Percentiles rank a stretch among this genome's conserved stretches.
Evolutionary conservation across 2,329 filamentous ascomycete genomes (phyloP).

Genomic region (Xylariaceae sp.): DNA sequence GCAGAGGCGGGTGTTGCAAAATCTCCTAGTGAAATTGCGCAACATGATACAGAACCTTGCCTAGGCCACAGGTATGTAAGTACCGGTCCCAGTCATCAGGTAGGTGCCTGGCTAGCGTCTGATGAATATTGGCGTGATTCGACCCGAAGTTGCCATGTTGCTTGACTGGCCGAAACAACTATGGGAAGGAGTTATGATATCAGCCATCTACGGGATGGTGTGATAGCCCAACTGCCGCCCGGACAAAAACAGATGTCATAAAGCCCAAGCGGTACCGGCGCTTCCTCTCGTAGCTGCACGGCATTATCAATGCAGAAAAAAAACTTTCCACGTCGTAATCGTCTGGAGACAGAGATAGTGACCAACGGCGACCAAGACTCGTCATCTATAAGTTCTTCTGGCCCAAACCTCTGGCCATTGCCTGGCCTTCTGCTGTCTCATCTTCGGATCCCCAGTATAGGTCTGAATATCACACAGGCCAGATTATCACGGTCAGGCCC

Average conservation of each 20-base stretch:
- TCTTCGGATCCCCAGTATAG: not conserved
- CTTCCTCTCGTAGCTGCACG: constrained; percentile 12
- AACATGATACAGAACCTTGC: not conserved
- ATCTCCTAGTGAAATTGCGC: too few species aligned
- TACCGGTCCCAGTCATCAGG: not conserved
- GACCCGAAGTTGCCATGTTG: constrained; percentile 5
- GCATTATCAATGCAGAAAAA: constrained; percentile 20
- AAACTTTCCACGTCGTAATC: constrained; percentile 8
- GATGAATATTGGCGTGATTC: constrained; percentile 8
- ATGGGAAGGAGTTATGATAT: constrained; percentile 15
- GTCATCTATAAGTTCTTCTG: constrained; percentile 7
- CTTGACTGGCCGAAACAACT: constrained; percentile 5
- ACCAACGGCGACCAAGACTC: constrained; percentile 6
- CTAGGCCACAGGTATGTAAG: too few species aligned
- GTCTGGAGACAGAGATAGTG: constrained; percentile 8
- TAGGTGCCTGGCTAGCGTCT: constrained; percentile 4
- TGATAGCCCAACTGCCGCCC: constrained; percentile 12
- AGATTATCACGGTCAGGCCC: constrained; percentile 3
- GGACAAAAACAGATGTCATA: constrained; percentile 3
- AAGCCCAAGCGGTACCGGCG: constrained; percentile 17
- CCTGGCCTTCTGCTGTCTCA: constrained; percentile 5
- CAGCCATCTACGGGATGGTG: constrained; percentile 16
- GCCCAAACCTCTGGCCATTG: constrained; percentile 1
- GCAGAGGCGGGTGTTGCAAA: too few species aligned
- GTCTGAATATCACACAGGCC: too few species aligned